A percentile compares a stretch with the other conserved stretches of the same genome.
phyloP scores from a whole-genome alignment of 352 stramenopile genomes.

The Phytophthora palmivora region DNA sequence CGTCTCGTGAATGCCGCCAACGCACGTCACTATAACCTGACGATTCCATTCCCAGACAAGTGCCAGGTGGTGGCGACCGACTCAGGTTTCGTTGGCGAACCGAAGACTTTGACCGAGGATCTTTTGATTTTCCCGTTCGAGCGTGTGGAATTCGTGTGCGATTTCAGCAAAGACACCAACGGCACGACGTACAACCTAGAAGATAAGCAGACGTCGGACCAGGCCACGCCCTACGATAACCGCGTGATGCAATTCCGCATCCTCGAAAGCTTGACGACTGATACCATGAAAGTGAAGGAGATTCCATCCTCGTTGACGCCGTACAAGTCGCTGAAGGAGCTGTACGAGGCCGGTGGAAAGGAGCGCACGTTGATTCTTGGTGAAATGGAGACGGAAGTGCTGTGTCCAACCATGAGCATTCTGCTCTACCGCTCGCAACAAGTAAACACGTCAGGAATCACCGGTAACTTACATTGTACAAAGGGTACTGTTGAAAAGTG shows the following conservation, averaged over 20 bases:
- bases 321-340: constrained; percentile 62
- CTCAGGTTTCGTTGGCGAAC: constrained; percentile 58
- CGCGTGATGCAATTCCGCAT: constrained; percentile 58
- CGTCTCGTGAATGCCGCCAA: constrained; percentile 69
- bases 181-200: constrained; percentile 58
- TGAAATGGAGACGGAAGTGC: constrained; percentile 55
- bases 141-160: constrained; percentile 67
- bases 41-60: constrained; percentile 68
- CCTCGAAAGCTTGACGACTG: constrained; percentile 41
- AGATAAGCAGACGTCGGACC: constrained; percentile 51
- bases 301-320: constrained; percentile 45
- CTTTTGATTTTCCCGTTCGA: constrained; percentile 54
- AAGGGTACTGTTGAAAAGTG: constrained; percentile 82
- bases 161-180: constrained; percentile 50
- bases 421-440: constrained; percentile 57
- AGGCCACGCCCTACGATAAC: constrained; percentile 52
- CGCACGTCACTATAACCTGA: constrained; percentile 79
- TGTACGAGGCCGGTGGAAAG: constrained; percentile 63
- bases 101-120: constrained; percentile 20
- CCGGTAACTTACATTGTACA: constrained; percentile 57
- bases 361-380: constrained; percentile 61
- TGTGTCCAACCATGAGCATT: constrained; percentile 56
- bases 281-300: constrained; percentile 36
- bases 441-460: constrained; percentile 60
- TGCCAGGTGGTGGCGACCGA: constrained; percentile 68